phyloP scores from a whole-genome alignment of 192 early-diverging fungal genomes.

The Gryganskiella cystojenkinii region DNA sequence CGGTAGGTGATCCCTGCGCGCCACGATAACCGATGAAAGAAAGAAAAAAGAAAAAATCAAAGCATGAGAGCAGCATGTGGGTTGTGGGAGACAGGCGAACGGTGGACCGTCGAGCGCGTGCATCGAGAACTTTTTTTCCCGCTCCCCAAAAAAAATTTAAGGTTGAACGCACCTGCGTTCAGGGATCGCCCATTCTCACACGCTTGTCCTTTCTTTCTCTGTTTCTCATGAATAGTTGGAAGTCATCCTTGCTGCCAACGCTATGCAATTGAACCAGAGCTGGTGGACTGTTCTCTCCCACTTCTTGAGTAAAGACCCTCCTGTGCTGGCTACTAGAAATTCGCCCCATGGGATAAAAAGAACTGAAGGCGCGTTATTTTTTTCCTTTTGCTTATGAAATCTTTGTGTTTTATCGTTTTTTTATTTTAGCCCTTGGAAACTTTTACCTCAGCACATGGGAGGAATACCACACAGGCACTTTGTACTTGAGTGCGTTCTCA shows the following conservation, averaged over 20 bases:
- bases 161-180: not conserved
- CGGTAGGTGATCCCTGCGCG: conserved; percentile 39
- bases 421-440: conserved; percentile 70
- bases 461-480: conserved; percentile 90
- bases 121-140: not conserved
- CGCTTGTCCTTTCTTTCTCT: not conserved
- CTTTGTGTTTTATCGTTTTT: not conserved
- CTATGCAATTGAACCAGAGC: conserved; percentile 46
- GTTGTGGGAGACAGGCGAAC: not conserved
- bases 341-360: conserved; percentile 1
- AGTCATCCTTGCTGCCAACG: conserved; percentile 45
- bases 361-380: no score
- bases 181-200: not conserved
- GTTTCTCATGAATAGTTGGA: no score
- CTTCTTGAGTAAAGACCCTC: conserved; percentile 38
- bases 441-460: conserved; percentile 96
- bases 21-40: not conserved
- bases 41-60: not conserved
- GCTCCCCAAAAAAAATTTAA: conserved; percentile 24
- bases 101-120: not conserved
- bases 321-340: no score
- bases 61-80: not conserved
- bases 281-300: conserved; percentile 52
- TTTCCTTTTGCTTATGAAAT: no score
- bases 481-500: conserved; percentile 86